Conservation (phyloP, 768 basidiomycete genomes). For the Pulveroboletus sp. region DNA sequence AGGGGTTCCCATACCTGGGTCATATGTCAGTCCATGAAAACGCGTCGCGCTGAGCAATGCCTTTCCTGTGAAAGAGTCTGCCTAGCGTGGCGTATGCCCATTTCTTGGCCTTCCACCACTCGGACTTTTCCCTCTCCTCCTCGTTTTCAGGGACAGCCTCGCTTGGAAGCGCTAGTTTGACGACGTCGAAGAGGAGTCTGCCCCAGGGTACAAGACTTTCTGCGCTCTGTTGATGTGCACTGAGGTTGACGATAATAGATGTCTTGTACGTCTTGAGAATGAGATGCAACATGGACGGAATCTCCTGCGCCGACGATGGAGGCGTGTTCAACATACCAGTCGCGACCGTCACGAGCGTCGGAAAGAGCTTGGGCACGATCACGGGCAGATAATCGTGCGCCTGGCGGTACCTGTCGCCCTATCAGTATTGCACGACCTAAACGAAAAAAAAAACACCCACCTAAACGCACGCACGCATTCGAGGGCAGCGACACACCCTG, state of each 20-base stretch:
- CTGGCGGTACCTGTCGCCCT: constrained; percentile 61
- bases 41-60: neutral
- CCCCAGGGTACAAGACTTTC: constrained; percentile 89
- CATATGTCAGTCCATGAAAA: constrained; percentile 4
- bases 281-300: constrained; percentile 80
- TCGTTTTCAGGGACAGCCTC: constrained; percentile 67
- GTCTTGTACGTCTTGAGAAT: constrained; percentile 87
- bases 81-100: constrained; percentile 87
- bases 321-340: constrained; percentile 63
- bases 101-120: constrained; percentile 94
- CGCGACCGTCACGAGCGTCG: constrained; percentile 73
- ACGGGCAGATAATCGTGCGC: constrained; percentile 55
- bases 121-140: constrained; percentile 71
- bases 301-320: constrained; percentile 61
- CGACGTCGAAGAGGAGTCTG: constrained; percentile 71
- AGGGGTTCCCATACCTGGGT: constrained; percentile 78
- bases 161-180: constrained; percentile 67
- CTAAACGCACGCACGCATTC: constrained; percentile 68
- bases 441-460: constrained; percentile 6
- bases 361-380: constrained; percentile 66
- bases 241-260: constrained; percentile 73
- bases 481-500: constrained; percentile 74
- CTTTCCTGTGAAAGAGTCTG: constrained; percentile 70
- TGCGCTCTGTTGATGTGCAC: constrained; percentile 66
- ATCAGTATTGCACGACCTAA: constrained; percentile 36